Evolutionary conservation across 805 yeast genomes (phyloP), one percentile per base, ranked within the genome.

Genomic region (Blastobotrys parvus): DNA sequence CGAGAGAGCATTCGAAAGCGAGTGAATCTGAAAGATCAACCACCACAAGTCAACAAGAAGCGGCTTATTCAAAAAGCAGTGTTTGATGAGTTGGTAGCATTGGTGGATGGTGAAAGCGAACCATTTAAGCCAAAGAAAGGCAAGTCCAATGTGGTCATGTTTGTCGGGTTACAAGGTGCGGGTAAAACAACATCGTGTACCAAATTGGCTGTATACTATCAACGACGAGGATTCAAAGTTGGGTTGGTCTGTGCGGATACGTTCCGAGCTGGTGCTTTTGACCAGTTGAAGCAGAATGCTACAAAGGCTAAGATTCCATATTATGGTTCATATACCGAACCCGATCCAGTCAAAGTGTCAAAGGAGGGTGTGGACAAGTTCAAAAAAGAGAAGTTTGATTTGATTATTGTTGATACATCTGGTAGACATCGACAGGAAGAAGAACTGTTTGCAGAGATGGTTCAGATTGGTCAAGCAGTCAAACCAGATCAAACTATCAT

Each of bases 201-300:
- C 1, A 92, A 92, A 52, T 70, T 90, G 55, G 98, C 98, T 0
- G 94, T 87, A 1, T 89, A 85, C 61, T 92, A 92, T 61, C 90
- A 88, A 58, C 77, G 89, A 58, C 72, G 97, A 58, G 97, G 97
- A 2, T 87, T 80, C 65, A 89, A 88, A 61, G 95, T 87, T 38
- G 97, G 97, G 42, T 70, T 92, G 59, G 97, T 92, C 20, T 92
- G 98, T 76, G 98, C 98, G 1, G 98, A 92, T 70, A 92, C 98
- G 23, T 92, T 90, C 72, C 80, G 98, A 73, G 98, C 98, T 30
- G 98, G 98, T 73, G 98, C 98, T 2, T 90, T 90, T 69, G 98
- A 90, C 66, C 98, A 90, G 71, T 75, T 90, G 65, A 90, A 92
- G 62, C 98, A 90, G 65, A 90, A 90, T 64, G 97, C 98, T 19